Evolutionary conservation across 371 early-diverging fungal genomes (phyloP), one percentile per base, ranked within the genome.

Genomic region (Catenaria anguillulae): DNA sequence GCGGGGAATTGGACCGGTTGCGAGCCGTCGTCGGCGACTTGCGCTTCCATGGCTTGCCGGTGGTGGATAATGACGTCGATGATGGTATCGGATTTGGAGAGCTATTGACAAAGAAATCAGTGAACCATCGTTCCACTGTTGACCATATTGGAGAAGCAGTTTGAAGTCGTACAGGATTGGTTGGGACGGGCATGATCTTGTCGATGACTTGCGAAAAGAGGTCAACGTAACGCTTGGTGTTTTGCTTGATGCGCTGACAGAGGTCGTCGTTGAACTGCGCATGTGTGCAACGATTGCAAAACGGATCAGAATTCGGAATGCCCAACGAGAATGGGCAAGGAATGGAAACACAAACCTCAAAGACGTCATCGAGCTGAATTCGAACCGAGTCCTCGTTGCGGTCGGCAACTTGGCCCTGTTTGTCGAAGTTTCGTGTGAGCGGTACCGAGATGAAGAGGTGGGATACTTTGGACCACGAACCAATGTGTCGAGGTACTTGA

Each of bases 1-100:
- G 88, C 79, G 21, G 96, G 94, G 71, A 92, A 91, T 23, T 64
- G 66, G 33, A 48, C 66, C 2, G 55, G 66, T 0, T 71, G 74
- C 2, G 71, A 65, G 15, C 71, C 83, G 37, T 75, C 78, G 21
- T 62, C 68, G 26, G 71, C 70, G 45, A 65, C 67, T 15, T 64
- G 62, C 62, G 68, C 43, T 68, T 92, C 89, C 56, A 86, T 83
- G 62, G 80, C 83, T 64, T 78, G 78, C 60, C 97, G 79, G 56
- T 93, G 93, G 62, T 80, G 79, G 68, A 92, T 81, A 64, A 96
- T 84, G 24, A 94, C 92, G 64, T 94, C 93, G 31, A 93, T 70
- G 2, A 92, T 90, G 63, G 83, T 81, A 54, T 86, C 86, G n/a
- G 83, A 79, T 33, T 85, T 81, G 34, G 71, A 75, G 50, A 88